These are phyloP conservation scores for Phyllostachys edulis DNA, from an alignment of 176 grass and related monocot species.

Conservation along the genomic window DNA sequence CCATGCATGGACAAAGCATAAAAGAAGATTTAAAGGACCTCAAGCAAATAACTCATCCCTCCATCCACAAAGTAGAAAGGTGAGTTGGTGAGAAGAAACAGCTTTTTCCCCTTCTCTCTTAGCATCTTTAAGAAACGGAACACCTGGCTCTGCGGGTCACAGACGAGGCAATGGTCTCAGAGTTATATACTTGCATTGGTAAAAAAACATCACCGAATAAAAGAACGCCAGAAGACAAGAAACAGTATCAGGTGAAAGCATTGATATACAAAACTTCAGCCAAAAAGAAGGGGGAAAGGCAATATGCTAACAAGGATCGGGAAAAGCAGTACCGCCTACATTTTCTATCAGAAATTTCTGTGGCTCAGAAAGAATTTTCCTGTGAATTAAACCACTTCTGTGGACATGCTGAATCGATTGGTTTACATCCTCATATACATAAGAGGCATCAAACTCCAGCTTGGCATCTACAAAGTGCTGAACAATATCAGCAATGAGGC, in stretches of 20 bases:
- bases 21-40: conserved; percentile 52
- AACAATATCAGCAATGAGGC: conserved; percentile 93
- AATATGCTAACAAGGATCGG: background rate
- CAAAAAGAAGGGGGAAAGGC: background rate
- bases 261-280: background rate
- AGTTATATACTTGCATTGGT: conserved; percentile 9
- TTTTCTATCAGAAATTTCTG: conserved; percentile 92
- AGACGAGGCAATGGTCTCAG: conserved; percentile 24
- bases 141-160: conserved; percentile 57
- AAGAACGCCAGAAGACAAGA: conserved; percentile 15
- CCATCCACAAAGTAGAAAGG: conserved; percentile 98
- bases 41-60: conserved; percentile 90
- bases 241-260: conserved; percentile 24
- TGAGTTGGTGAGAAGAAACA: conserved; percentile 97
- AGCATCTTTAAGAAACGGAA: conserved; percentile 70
- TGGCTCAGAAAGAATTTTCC: conserved; percentile 83
- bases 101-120: conserved; percentile 86
- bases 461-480: conserved; percentile 93
- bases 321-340: conserved; percentile 43
- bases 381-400: conserved; percentile 82
- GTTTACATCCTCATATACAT: conserved; percentile 93
- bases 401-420: conserved; percentile 95
- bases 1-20: background rate
- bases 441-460: conserved; percentile 92
- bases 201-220: background rate